Percentiles rank a stretch among this genome's conserved stretches.
These are phyloP conservation scores for Arctostaphylos glauca DNA, from an alignment of 148 eudicot species.

Conservation along the genomic window DNA sequence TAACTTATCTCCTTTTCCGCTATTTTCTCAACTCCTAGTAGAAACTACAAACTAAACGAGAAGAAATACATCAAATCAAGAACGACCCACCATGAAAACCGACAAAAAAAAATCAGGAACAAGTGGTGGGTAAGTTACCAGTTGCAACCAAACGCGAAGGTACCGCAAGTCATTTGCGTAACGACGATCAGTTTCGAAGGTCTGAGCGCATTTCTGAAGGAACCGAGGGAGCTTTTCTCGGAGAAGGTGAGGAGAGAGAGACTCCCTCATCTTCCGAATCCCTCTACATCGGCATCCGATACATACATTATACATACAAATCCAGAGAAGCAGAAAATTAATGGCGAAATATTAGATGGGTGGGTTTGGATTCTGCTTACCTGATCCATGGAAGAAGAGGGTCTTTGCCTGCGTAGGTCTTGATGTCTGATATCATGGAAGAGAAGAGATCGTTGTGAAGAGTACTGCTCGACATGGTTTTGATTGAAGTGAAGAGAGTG, in stretches of 20 bases:
- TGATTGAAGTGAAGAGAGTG: conserved; percentile 13
- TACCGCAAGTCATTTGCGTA: conserved; percentile 77
- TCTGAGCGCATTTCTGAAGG: conserved; percentile 85
- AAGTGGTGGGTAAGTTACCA: conserved; percentile 40
- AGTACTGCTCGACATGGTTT: conserved; percentile 36
- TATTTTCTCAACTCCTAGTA: conserved; percentile 12
- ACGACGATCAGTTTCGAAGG: conserved; percentile 65
- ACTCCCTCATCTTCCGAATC: conserved; percentile 60
- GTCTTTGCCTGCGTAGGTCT: conserved; percentile 69
- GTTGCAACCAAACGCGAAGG: conserved; percentile 84
- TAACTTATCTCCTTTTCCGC: background rate
- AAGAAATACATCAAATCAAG: background rate
- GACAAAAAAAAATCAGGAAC: background rate
- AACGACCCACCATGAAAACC: conserved; percentile 2
- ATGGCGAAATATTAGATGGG: background rate
- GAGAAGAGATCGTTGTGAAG: conserved; percentile 54
- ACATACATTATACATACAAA: background rate
- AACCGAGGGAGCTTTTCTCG: conserved; percentile 85
- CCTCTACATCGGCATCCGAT: conserved; percentile 45
- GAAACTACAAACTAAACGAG: background rate
- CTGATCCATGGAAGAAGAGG: conserved; percentile 96
- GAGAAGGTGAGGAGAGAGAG: conserved; percentile 55
- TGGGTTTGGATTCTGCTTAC: conserved; percentile 25
- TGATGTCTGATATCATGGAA: conserved; percentile 71
- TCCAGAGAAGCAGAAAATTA: conserved; percentile 1